Evolutionary conservation across 2,329 filamentous ascomycete genomes (phyloP), one percentile per base, ranked within the genome.

Genomic region (Colletotrichum truncatum): DNA sequence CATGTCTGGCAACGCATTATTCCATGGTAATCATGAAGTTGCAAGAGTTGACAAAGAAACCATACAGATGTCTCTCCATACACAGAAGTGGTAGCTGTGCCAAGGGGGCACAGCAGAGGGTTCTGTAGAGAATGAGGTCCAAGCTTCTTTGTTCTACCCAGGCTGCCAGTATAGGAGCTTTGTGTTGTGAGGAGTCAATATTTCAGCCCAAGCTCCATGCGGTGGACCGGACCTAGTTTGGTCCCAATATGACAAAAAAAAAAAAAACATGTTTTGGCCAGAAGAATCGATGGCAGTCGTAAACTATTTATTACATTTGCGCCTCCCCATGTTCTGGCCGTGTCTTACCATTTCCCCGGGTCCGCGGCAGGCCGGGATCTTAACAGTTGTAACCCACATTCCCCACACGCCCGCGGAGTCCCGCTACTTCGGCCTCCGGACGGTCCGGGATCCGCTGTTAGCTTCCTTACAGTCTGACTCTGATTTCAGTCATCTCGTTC

Each of bases 71-170:
- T 43, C 32, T 10, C 23, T 41, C 4, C 6, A 14, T 14, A 16
- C n/a, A 30, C 12, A 34, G 30, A 21, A 36, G 3, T 8, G 16
- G 4, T 23, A 46, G 12, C 14, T 53, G 32, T 14, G 55, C 48
- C 61, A 61, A 28, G 25, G 48, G 23, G 32, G 38, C 55, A 64
- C 46, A 54, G 39, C 38, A 7, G 28, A 36, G 36, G 18, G 14
- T 23, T 3, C 16, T 48, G 26, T 48, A 25, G 45, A 25, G 45
- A 8, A 14, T 11, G 2, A 16, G 45, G 45, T 10, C 25, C n/a
- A 48, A 48, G 45, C 45, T 48, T 48, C n/a, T n/a, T n/a, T n/a
- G n/a, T n/a, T n/a, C n/a, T n/a, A n/a, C n/a, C n/a, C n/a, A n/a
- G n/a, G n/a, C n/a, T n/a, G n/a, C n/a, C n/a, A n/a, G n/a, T n/a